phyloP scores from a whole-genome alignment of 805 yeast genomes.

The Kurtzmaniella cleridarum region DNA sequence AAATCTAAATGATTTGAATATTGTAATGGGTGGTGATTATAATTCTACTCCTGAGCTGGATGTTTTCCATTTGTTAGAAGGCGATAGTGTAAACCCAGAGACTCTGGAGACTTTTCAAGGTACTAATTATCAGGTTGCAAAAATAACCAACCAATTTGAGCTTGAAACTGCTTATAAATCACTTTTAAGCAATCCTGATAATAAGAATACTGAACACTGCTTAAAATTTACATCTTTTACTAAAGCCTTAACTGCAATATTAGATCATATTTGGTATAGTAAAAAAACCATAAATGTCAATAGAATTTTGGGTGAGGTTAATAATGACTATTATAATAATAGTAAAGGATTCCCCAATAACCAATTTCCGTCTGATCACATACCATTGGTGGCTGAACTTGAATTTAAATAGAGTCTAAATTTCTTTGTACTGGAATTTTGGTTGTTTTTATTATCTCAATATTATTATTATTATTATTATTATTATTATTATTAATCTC shows the following conservation, averaged over 20 bases:
- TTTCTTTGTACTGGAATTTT: too few species aligned
- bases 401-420: slow-evolving; percentile 5
- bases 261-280: slow-evolving; percentile 57
- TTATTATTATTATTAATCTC: too few species aligned
- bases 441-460: too few species aligned
- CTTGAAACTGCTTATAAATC: slow-evolving; percentile 14
- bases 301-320: slow-evolving; percentile 49
- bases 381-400: slow-evolving; percentile 30
- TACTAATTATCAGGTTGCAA: slow-evolving; percentile 4
- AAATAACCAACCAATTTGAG: slow-evolving; percentile 12
- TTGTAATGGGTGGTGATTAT: slow-evolving; percentile 52
- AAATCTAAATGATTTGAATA: slow-evolving; percentile 12
- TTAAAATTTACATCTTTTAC: slow-evolving; percentile 35
- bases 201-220: slow-evolving; percentile 3
- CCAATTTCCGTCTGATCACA: slow-evolving; percentile 55
- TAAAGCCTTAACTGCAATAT: slow-evolving; percentile 43
- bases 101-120: slow-evolving; percentile 5
- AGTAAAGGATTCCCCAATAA: slow-evolving; percentile 47
- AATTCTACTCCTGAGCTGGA: slow-evolving; percentile 48
- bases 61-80: slow-evolving; percentile 41
- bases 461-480: too few species aligned
- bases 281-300: slow-evolving; percentile 32
- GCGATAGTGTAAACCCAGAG: slow-evolving; percentile 12
- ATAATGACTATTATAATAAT: slow-evolving; percentile 21
- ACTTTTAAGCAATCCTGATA: slow-evolving; percentile 7